These are phyloP conservation scores for Paraphysoderma sedebokerense DNA, from an alignment of 371 early-diverging fungal species.

Conservation along the genomic window DNA sequence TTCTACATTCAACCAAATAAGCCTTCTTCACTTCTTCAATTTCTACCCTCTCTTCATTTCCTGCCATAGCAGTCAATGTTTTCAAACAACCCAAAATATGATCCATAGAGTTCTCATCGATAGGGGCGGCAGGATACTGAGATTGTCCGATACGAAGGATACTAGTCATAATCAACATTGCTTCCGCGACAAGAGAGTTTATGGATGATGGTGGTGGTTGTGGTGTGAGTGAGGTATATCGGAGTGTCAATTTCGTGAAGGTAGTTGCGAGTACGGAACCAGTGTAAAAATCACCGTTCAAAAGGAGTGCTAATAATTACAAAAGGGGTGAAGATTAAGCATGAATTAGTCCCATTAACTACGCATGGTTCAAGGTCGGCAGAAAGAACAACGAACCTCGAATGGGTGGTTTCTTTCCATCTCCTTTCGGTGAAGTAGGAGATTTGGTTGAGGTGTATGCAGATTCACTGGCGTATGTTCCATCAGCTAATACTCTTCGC, in stretches of 20 bases:
- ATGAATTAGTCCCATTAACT: too few species aligned
- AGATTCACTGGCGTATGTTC: slow-evolving; percentile 92
- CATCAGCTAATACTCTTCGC: slow-evolving; percentile 80
- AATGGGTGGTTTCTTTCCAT: too few species aligned
- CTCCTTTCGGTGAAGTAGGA: too few species aligned
- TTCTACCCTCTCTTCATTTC: neutral
- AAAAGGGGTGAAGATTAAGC: too few species aligned
- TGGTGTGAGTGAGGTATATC: slow-evolving; percentile 54
- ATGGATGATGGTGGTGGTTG: neutral
- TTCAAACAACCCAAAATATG: slow-evolving; percentile 75
- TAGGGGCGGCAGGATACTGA: slow-evolving; percentile 55
- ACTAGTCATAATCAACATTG: slow-evolving; percentile 91
- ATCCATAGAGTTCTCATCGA: slow-evolving; percentile 91
- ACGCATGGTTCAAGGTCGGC: neutral
- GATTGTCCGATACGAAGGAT: slow-evolving; percentile 85
- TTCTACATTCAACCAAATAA: slow-evolving; percentile 59
- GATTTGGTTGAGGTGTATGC: too few species aligned
- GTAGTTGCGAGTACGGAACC: slow-evolving; percentile 75
- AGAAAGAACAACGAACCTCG: too few species aligned
- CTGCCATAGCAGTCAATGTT: slow-evolving; percentile 1
- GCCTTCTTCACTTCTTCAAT: slow-evolving; percentile 37
- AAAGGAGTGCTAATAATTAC: slow-evolving; percentile 41
- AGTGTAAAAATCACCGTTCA: slow-evolving; percentile 83
- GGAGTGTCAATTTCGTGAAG: slow-evolving; percentile 72
- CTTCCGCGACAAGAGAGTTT: slow-evolving; percentile 12